A percentile compares a stretch with the other conserved stretches of the same genome.
Evolutionary conservation across 352 stramenopile species (phyloP).

Genomic region (Pythium oligandrum): DNA sequence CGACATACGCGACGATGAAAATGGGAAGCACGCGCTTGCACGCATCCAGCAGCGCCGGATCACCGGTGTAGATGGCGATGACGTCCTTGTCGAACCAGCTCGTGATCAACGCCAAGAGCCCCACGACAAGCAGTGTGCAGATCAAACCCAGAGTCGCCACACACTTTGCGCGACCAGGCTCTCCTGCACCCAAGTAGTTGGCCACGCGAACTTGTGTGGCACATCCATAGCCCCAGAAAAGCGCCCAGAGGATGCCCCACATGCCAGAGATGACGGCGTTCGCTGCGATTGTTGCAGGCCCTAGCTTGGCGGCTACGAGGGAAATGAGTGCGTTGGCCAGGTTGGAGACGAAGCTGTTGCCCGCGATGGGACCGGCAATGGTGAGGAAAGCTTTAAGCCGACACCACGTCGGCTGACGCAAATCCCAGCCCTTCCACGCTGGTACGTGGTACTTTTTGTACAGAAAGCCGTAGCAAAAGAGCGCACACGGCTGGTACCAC

Average conservation of each 20-base stretch:
- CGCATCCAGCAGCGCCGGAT: slow-evolving; percentile 37
- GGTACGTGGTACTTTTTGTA: slow-evolving; percentile 51
- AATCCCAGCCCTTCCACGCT: slow-evolving; percentile 60
- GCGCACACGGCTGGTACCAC: slow-evolving; percentile 65
- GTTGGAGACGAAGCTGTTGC: slow-evolving; percentile 75
- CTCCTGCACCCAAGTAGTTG: slow-evolving; percentile 65
- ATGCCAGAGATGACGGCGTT: slow-evolving; percentile 70
- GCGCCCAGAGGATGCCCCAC: slow-evolving; percentile 63
- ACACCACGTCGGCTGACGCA: slow-evolving; percentile 31
- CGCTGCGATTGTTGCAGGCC: slow-evolving; percentile 47
- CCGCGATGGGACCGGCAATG: slow-evolving; percentile 58
- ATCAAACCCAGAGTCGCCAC: slow-evolving; percentile 49
- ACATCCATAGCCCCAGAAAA: slow-evolving; percentile 80
- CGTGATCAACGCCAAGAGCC: slow-evolving; percentile 38
- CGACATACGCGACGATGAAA: slow-evolving; percentile 51
- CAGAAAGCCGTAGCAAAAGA: slow-evolving; percentile 54
- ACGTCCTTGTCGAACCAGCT: slow-evolving; percentile 41
- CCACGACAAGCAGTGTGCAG: slow-evolving; percentile 47
- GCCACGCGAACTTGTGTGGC: slow-evolving; percentile 73
- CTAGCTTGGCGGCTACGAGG: slow-evolving; percentile 59
- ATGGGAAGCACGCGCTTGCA: slow-evolving; percentile 52
- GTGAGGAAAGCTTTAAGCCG: slow-evolving; percentile 39
- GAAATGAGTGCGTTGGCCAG: slow-evolving; percentile 62
- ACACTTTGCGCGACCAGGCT: slow-evolving; percentile 39
- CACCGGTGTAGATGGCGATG: slow-evolving; percentile 55